Percentiles rank a stretch among this genome's conserved stretches.
Evolutionary conservation across 371 early-diverging fungal species (phyloP).

Genomic region (Mucor sp.): DNA sequence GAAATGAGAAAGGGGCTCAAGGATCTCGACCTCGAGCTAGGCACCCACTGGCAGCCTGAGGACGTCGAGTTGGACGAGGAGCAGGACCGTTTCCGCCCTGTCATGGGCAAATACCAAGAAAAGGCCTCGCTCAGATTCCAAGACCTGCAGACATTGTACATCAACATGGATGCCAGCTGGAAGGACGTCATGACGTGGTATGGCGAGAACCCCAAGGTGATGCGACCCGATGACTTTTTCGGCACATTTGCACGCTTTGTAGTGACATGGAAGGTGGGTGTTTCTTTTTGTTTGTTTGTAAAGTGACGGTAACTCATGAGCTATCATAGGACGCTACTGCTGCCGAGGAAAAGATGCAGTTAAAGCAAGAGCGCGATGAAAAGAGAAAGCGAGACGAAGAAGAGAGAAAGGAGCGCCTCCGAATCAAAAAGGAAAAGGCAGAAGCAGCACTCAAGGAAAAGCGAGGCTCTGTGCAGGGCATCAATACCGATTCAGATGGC

Average conservation of each 20-base stretch:
- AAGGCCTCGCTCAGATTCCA: constrained; percentile 28
- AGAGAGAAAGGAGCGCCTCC: constrained; percentile 31
- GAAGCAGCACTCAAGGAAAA: constrained; percentile 24
- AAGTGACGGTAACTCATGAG: too few species aligned
- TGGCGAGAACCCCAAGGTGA: constrained; percentile 40
- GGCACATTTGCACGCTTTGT: constrained; percentile 30
- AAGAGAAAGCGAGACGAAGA: constrained; percentile 39
- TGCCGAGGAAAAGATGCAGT: constrained; percentile 41
- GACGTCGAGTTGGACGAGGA: constrained; percentile 34
- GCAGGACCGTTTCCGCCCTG: constrained; percentile 26
- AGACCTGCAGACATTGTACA: constrained; percentile 32
- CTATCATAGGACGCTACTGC: constrained; percentile 31
- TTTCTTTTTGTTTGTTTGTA: too few species aligned
- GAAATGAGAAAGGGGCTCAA: constrained; percentile 39
- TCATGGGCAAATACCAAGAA: constrained; percentile 28
- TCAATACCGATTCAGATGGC: constrained; percentile 20
- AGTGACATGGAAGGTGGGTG: constrained; percentile 28
- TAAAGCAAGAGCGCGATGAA: constrained; percentile 43
- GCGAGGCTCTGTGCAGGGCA: constrained; percentile 22
- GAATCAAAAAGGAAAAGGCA: constrained; percentile 31
- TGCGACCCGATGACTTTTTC: constrained; percentile 42
- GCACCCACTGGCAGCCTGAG: constrained; percentile 34
- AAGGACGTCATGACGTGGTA: constrained; percentile 40
- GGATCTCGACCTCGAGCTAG: constrained; percentile 29
- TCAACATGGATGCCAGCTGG: constrained; percentile 42